A percentile compares a stretch with the other conserved stretches of the same genome.
These are phyloP conservation scores for Clavispora fructus DNA, from an alignment of 805 yeast genomes.

Conservation along the genomic window DNA sequence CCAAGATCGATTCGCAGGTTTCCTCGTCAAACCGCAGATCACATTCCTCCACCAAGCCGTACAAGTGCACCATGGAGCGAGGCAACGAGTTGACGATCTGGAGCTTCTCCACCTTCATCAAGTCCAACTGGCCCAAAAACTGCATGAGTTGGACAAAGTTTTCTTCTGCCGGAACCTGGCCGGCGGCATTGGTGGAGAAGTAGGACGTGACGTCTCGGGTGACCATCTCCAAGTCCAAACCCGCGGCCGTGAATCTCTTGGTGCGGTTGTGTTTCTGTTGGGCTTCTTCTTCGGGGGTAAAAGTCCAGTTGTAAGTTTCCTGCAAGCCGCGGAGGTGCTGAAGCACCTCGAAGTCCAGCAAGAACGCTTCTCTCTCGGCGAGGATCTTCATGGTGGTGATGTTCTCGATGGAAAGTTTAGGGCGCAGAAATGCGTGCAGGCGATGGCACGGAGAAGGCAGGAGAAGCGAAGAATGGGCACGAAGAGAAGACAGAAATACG, in stretches of 20 bases:
- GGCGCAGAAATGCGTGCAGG: neutral
- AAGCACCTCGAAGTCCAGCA: constrained; percentile 63
- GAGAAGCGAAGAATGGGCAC: neutral
- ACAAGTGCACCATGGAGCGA: constrained; percentile 69
- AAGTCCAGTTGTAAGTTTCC: constrained; percentile 42
- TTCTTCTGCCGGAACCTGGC: constrained; percentile 17
- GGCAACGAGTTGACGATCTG: constrained; percentile 84
- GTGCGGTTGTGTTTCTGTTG: constrained; percentile 16
- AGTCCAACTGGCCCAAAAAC: constrained; percentile 43
- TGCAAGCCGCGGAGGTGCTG: constrained; percentile 49
- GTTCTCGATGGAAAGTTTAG: neutral
- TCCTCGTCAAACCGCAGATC: constrained; percentile 78
- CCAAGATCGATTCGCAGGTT: constrained; percentile 54
- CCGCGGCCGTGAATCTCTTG: constrained; percentile 35
- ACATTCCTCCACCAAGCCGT: constrained; percentile 84
- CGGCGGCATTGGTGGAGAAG: constrained; percentile 25
- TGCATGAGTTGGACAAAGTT: constrained; percentile 35
- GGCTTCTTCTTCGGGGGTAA: constrained; percentile 27
- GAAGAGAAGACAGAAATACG: too few relatives aligned
- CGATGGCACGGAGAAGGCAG: neutral
- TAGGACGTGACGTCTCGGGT: constrained; percentile 45
- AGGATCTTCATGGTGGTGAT: constrained; percentile 37
- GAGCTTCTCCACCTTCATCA: constrained; percentile 78
- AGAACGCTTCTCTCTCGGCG: constrained; percentile 48
- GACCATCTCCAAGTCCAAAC: constrained; percentile 43